Base-by-base conservation (phyloP, 1,284 basidiomycete genomes). In the Apiotrichum gamsii region DNA sequence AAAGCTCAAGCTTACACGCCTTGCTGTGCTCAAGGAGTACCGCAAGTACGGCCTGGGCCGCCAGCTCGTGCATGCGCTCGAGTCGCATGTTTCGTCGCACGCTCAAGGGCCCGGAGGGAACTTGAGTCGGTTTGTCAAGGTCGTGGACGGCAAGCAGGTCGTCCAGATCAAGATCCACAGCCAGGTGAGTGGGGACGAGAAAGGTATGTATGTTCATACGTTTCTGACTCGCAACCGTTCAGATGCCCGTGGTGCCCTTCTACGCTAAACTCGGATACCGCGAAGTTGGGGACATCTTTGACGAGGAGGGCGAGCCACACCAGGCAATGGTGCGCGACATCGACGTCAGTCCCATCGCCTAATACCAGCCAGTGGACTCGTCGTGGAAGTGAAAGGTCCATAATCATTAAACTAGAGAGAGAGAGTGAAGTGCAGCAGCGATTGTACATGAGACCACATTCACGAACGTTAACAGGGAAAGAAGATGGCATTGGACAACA, bases 241-340 rank as follows among this genome's bases (percentile, higher is more conserved):
- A 71, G 67, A 59, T 70, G 33, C 62, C 62, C 28, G 67, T 67
- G 16, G 56, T 67, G 18, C 53, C 55, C 18, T 70, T 69, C 39
- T 72, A 72, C 49, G 61, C 82, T 81, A 46, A 83, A 71, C 54
- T 87, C 77, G 50, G 77, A 68, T 53, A 89, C 50, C 36, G 30
- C 3, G 42, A 49, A 44, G 15, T 78, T 64, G 39, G 78, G 73
- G 63, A 82, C 76, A 65, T 85, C 82, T 70, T 89, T 78, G 41
- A 81, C 74, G 62, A 81, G 76, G 62, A 84, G 76, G 42, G 82
- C 72, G 43, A 50, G 19, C 48, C 48, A 21, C 48, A 50, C 11
- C 31, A 39, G 20, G 35, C 39, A 35, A 49, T 49, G 47, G 36
- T 43, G 31, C 47, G 41, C 19, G 47, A 49, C 30, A 49, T 49